These are phyloP conservation scores for Globisporangium iwayamae DNA, from an alignment of 352 stramenopile species.

Conservation along the genomic window DNA sequence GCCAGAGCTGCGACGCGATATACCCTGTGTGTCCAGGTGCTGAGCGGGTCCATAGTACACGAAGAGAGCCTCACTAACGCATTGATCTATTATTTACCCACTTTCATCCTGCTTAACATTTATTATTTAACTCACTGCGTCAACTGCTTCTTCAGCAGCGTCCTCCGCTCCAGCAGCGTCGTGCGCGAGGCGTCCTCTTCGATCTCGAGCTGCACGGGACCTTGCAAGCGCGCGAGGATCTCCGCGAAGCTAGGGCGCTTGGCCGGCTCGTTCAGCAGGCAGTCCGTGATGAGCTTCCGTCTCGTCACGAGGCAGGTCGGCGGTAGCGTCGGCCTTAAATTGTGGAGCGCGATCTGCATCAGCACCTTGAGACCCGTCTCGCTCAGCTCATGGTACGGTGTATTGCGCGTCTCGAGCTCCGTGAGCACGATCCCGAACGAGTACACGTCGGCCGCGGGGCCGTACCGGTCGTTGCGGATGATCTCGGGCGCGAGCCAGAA, in stretches of 20 bases:
- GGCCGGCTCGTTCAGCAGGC: constrained; percentile 48
- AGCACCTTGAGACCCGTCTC: constrained; percentile 76
- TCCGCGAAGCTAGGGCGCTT: constrained; percentile 72
- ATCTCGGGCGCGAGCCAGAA: constrained; percentile 89
- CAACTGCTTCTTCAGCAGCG: constrained; percentile 20
- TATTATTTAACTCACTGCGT: background rate
- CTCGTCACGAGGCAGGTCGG: constrained; percentile 49
- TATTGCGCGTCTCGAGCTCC: constrained; percentile 78
- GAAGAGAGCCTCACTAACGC: no score
- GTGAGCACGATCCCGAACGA: constrained; percentile 89
- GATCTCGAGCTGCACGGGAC: constrained; percentile 73
- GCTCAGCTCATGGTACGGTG: constrained; percentile 75
- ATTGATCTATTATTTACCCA: background rate
- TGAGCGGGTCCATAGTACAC: no score
- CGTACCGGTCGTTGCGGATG: constrained; percentile 84
- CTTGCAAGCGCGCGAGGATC: constrained; percentile 72
- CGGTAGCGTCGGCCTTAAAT: constrained; percentile 70
- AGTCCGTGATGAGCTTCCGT: constrained; percentile 71
- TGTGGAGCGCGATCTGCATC: constrained; percentile 72
- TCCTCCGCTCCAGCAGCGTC: constrained; percentile 22
- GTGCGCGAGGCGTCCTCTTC: constrained; percentile 43
- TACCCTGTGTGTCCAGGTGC: no score
- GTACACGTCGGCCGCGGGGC: constrained; percentile 78
- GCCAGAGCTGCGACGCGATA: constrained; percentile 44
- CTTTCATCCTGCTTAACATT: background rate